Conservation (phyloP, 257 asterid genomes). For the Gentiana macrophylla region DNA sequence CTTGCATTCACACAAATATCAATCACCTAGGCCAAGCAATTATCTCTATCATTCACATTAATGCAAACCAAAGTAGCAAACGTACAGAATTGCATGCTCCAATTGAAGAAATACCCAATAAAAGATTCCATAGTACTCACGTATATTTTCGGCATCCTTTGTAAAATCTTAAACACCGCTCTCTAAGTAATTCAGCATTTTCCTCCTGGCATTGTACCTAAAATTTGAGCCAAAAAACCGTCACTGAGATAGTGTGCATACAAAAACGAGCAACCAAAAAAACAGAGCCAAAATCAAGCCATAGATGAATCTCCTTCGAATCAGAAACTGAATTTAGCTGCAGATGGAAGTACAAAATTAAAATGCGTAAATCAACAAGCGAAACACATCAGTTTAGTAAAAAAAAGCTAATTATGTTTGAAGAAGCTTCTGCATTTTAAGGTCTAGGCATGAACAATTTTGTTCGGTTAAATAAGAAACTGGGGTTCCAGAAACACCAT, state of each 20-base stretch:
- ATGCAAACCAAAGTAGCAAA: background rate
- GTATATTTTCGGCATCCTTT: conserved; percentile 98
- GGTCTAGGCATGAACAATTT: too few species aligned
- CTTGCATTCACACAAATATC: background rate
- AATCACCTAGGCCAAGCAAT: background rate
- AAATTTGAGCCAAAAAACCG: too few species aligned
- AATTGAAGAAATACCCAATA: conserved; percentile 4
- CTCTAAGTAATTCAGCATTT: conserved; percentile 82
- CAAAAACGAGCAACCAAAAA: too few species aligned
- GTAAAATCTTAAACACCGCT: conserved; percentile 86
- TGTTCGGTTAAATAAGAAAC: too few species aligned
- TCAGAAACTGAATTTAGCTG: too few species aligned
- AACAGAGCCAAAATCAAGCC: too few species aligned
- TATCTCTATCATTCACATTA: background rate
- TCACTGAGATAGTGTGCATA: conserved; percentile 19
- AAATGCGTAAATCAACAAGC: too few species aligned
- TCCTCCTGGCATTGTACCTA: conserved; percentile 82
- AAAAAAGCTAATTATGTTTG: too few species aligned
- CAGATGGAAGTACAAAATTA: background rate
- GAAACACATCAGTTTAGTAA: too few species aligned
- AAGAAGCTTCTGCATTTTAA: too few species aligned
- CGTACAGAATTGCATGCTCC: background rate
- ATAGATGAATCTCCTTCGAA: too few species aligned
- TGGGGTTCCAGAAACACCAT: too few species aligned
- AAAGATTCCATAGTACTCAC: conserved; percentile 35